phyloP scores from a whole-genome alignment of 805 yeast species.

The Wickerhamomyces bisporus region DNA sequence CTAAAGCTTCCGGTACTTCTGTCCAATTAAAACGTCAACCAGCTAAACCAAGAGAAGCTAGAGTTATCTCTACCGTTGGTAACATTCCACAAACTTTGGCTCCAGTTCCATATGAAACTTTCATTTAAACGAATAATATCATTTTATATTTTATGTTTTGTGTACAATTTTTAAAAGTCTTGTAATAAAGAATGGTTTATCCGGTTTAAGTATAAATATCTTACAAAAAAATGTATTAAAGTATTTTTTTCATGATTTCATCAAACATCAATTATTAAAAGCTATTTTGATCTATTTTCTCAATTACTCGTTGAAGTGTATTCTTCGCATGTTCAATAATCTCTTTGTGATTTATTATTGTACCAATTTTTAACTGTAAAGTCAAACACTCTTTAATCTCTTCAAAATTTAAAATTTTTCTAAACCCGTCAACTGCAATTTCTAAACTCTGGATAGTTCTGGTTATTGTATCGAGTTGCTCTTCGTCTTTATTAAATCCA shows the following conservation, averaged over 20 bases:
- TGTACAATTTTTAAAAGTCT: conserved; percentile 15
- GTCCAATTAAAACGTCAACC: conserved; percentile 97
- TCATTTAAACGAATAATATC: conserved; percentile 59
- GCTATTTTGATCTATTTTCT: conserved; percentile 9
- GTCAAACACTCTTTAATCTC: conserved; percentile 36
- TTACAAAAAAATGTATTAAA: too few species aligned
- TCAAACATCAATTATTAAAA: not conserved
- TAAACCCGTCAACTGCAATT: conserved; percentile 40
- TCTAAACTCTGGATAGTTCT: conserved; percentile 35
- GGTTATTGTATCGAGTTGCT: conserved; percentile 7
- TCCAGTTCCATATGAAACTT: conserved; percentile 99
- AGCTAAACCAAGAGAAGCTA: conserved; percentile 93
- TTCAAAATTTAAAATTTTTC: conserved; percentile 31
- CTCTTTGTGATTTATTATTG: conserved; percentile 24
- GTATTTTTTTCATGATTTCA: not conserved
- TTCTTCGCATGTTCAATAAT: conserved; percentile 23
- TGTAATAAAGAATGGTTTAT: conserved; percentile 3
- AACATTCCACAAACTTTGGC: conserved; percentile 95
- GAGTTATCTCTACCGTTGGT: conserved; percentile 74
- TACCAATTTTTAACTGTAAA: conserved; percentile 35
- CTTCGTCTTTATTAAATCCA: not conserved
- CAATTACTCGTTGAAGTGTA: conserved; percentile 5
- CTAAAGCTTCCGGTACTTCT: conserved; percentile 88
- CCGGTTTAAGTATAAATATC: too few species aligned
- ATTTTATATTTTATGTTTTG: conserved; percentile 18